phyloP scores from a whole-genome alignment of 257 asterid species.

The Linaria vulgaris region DNA sequence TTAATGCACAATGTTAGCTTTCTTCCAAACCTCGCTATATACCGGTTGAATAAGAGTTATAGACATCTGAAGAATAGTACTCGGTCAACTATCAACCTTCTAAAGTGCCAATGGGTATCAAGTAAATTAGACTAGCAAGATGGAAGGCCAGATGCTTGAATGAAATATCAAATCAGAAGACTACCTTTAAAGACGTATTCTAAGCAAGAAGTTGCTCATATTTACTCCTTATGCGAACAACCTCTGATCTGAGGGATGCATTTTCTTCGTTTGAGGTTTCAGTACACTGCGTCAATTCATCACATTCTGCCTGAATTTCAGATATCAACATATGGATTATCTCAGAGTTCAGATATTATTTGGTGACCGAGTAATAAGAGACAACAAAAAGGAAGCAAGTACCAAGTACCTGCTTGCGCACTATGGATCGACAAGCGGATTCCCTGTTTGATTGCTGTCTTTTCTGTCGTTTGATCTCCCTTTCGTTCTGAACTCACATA shows the following conservation, averaged over 20 bases:
- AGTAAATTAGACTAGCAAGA: too few relatives aligned
- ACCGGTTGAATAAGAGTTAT: background rate
- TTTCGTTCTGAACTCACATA: conserved; percentile 60
- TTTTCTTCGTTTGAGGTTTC: conserved; percentile 77
- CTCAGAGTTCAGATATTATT: conserved; percentile 13
- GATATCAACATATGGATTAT: too few relatives aligned
- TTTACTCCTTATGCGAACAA: conserved; percentile 67
- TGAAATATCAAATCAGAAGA: conserved; percentile 5
- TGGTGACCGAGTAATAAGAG: background rate
- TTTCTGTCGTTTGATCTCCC: conserved; percentile 83
- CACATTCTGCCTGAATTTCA: conserved; percentile 83
- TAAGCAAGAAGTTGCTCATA: conserved; percentile 73
- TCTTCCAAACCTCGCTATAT: too few relatives aligned
- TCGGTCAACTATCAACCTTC: too few relatives aligned
- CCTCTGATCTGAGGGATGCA: conserved; percentile 75
- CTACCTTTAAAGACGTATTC: conserved; percentile 89
- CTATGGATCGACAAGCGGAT: conserved; percentile 84
- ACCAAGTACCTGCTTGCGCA: conserved; percentile 72
- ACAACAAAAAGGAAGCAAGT: conserved; percentile 1
- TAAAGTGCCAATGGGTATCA: too few relatives aligned
- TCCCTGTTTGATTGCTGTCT: conserved; percentile 86
- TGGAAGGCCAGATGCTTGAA: too few relatives aligned
- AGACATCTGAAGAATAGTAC: too few relatives aligned
- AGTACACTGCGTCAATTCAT: conserved; percentile 87
- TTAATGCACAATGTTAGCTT: too few relatives aligned